These are phyloP conservation scores for Fusarium protoensiforme DNA, from an alignment of 2,329 filamentous ascomycete species.

Conservation along the genomic window DNA sequence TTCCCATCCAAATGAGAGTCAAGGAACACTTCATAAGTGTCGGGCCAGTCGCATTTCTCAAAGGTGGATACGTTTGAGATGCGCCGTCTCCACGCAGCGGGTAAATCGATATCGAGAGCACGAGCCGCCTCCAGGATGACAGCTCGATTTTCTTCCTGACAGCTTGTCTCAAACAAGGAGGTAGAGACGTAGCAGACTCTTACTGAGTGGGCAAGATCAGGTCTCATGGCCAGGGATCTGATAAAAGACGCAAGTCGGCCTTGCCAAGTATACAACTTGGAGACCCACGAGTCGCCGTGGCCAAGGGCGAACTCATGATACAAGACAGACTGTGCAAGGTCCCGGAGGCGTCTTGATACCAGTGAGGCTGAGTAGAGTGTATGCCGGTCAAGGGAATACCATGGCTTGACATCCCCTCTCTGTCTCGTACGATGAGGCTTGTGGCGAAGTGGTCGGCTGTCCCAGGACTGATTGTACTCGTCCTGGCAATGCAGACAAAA, in stretches of 20 bases:
- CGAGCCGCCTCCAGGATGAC: not conserved
- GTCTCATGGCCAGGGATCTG: not conserved
- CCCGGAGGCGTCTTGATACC: not conserved
- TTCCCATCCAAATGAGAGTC: not conserved
- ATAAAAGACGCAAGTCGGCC: constrained; percentile 5
- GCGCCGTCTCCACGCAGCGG: not conserved
- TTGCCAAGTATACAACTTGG: not conserved
- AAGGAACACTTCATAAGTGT: not conserved
- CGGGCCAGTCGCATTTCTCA: not conserved
- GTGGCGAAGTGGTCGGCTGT: not conserved
- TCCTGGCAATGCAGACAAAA: constrained; percentile 8
- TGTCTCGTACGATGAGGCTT: not conserved
- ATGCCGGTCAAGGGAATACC: not conserved
- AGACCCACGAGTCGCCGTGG: not conserved
- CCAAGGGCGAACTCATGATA: constrained; percentile 16
- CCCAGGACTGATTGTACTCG: not conserved
- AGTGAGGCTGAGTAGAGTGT: not conserved
- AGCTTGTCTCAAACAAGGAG: accelerated
- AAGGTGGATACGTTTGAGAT: not conserved
- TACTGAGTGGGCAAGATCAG: not conserved
- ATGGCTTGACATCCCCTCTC: not conserved
- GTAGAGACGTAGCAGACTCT: not conserved
- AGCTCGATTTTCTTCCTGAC: not conserved
- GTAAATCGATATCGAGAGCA: not conserved
- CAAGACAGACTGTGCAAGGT: not conserved